Evolutionary conservation across 2,329 filamentous ascomycete genomes (phyloP).

Genomic region (Fusarium sp.): DNA sequence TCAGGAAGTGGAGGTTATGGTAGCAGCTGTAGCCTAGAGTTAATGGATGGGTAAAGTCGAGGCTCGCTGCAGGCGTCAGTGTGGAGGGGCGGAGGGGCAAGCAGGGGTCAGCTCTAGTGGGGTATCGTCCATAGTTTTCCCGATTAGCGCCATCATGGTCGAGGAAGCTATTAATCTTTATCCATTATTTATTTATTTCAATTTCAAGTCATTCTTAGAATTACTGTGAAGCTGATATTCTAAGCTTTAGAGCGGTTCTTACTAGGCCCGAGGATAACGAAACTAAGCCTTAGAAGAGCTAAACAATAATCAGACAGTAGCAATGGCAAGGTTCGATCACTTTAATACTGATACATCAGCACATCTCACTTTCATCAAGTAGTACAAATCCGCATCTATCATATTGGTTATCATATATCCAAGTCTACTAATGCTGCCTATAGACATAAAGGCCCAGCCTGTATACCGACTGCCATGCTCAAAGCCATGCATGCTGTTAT

Average conservation of each 20-base stretch:
- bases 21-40: conserved; percentile 34
- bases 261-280: too few species aligned
- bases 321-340: not conserved
- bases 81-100: conserved; percentile 43
- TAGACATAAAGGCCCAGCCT: conserved; percentile 19
- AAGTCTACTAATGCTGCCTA: conserved; percentile 26
- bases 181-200: not conserved
- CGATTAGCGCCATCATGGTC: conserved; percentile 13
- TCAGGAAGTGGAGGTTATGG: conserved; percentile 21
- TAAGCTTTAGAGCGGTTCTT: not conserved
- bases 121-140: conserved; percentile 33
- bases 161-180: not conserved
- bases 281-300: not conserved
- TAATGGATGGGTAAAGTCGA: conserved; percentile 23
- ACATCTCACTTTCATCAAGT: not conserved
- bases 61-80: conserved; percentile 27
- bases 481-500: conserved; percentile 20
- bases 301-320: not conserved
- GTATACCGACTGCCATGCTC: conserved; percentile 13
- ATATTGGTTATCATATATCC: conserved; percentile 16
- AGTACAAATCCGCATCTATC: conserved; percentile 15
- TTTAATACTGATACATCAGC: not conserved
- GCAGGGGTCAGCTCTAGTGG: conserved; percentile 42
- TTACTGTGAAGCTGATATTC: not conserved
- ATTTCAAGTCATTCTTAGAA: not conserved